These are phyloP conservation scores for Porphyrellus cyaneotinctus DNA, from an alignment of 768 basidiomycete species.

Conservation along the genomic window DNA sequence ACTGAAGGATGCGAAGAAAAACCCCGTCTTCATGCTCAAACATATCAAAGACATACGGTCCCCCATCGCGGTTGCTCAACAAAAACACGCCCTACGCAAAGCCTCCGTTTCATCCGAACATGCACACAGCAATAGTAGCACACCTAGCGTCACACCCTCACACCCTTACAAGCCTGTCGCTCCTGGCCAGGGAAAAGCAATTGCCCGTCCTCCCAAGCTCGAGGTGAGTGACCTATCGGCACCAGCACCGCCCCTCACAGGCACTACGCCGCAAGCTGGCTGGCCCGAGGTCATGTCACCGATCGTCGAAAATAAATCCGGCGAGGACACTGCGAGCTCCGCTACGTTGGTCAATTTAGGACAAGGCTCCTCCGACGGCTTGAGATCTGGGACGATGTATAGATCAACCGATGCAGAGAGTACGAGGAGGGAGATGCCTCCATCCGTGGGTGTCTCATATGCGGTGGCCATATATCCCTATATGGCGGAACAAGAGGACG, in stretches of 20 bases:
- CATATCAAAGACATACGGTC: constrained; percentile 93
- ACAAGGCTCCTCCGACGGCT: constrained; percentile 27
- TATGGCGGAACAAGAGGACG: constrained; percentile 97
- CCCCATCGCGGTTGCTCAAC: constrained; percentile 93
- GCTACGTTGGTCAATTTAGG: constrained; percentile 34
- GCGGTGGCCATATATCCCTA: constrained; percentile 99
- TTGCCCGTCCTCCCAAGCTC: constrained; percentile 61
- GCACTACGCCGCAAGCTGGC: constrained; percentile 61
- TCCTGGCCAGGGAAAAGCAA: constrained; percentile 29
- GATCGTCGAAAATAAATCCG: constrained; percentile 42
- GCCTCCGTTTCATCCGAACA: constrained; percentile 45
- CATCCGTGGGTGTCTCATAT: constrained; percentile 68
- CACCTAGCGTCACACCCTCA: constrained; percentile 17
- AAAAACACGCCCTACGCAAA: constrained; percentile 89
- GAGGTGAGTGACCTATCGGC: constrained; percentile 63
- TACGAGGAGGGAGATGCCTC: constrained; percentile 40
- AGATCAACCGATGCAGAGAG: constrained; percentile 32
- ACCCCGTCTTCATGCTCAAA: constrained; percentile 98
- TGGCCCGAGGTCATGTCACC: constrained; percentile 78
- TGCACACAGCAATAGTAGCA: constrained; percentile 12
- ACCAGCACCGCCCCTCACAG: constrained; percentile 51
- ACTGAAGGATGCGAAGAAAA: constrained; percentile 94
- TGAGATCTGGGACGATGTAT: constrained; percentile 18
- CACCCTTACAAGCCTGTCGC: constrained; percentile 24
- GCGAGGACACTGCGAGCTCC: constrained; percentile 37